Percentiles rank a stretch among this genome's conserved stretches.
Evolutionary conservation across 2,329 filamentous ascomycete genomes (phyloP).

Genomic region (Coniochaeta pulveracea): DNA sequence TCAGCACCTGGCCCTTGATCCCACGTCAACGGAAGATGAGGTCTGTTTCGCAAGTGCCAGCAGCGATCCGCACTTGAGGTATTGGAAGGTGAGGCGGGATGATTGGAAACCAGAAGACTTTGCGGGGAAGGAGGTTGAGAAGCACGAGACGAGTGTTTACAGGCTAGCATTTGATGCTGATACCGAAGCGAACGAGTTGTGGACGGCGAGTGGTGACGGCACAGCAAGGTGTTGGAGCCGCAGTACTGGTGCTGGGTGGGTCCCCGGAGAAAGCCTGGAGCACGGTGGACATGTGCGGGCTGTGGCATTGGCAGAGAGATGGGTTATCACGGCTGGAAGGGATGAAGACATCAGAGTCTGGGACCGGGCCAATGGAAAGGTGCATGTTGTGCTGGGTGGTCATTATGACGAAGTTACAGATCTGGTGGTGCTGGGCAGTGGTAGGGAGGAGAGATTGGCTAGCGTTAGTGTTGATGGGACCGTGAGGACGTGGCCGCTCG

Average conservation of each 20-base stretch:
- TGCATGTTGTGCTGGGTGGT: conserved; percentile 65
- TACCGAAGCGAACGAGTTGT: conserved; percentile 59
- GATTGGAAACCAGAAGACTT: conserved; percentile 32
- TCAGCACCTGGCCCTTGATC: conserved; percentile 69
- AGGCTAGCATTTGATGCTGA: conserved; percentile 59
- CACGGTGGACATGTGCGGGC: conserved; percentile 90
- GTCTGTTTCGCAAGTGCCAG: conserved; percentile 66
- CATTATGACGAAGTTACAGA: conserved; percentile 93
- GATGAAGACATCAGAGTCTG: conserved; percentile 90
- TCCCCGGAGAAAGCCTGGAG: conserved; percentile 56
- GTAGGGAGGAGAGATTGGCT: conserved; percentile 42
- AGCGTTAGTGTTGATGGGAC: conserved; percentile 89
- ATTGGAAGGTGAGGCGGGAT: conserved; percentile 53
- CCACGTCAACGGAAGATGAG: conserved; percentile 36
- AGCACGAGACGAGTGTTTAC: conserved; percentile 88
- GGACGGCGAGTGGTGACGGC: conserved; percentile 89
- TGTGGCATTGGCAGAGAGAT: conserved; percentile 62
- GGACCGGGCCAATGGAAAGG: conserved; percentile 62
- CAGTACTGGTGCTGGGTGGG: conserved; percentile 55
- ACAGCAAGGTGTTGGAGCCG: conserved; percentile 71
- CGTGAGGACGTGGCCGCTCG: conserved; percentile 71
- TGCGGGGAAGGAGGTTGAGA: conserved; percentile 46
- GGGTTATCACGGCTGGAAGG: conserved; percentile 78
- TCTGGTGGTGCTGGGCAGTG: conserved; percentile 51
- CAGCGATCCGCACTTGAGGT: conserved; percentile 67